These are phyloP conservation scores for Clavispora santaluciae DNA, from an alignment of 805 yeast species.

Conservation along the genomic window DNA sequence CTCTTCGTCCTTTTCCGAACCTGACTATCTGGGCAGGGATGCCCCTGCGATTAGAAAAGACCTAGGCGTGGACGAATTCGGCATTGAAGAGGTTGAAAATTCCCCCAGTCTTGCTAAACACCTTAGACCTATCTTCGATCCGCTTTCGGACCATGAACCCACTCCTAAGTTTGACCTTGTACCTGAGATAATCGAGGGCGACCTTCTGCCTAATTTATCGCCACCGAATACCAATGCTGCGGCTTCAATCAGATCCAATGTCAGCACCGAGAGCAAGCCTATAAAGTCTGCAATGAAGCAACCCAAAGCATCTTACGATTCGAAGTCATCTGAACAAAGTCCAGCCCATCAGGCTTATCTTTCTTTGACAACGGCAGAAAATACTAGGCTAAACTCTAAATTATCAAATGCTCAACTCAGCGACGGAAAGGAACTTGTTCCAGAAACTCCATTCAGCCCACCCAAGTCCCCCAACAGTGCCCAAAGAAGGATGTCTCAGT, in stretches of 20 bases:
- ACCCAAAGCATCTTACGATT: slow-evolving; percentile 21
- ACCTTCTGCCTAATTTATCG: background rate
- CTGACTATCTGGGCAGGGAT: background rate
- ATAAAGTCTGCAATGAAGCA: slow-evolving; percentile 49
- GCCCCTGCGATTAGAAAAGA: background rate
- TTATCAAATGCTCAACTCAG: slow-evolving; percentile 39
- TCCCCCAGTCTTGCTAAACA: slow-evolving; percentile 20
- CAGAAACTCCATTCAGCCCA: background rate
- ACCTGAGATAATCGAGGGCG: slow-evolving; percentile 23
- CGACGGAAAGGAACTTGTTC: slow-evolving; percentile 10
- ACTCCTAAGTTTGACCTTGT: slow-evolving; percentile 23
- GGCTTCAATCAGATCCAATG: slow-evolving; percentile 27
- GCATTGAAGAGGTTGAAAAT: slow-evolving; percentile 22
- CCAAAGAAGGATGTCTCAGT: slow-evolving; percentile 20
- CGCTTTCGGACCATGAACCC: slow-evolving; percentile 5
- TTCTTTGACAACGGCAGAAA: slow-evolving; percentile 72
- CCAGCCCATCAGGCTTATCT: slow-evolving; percentile 63
- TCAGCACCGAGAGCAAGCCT: slow-evolving; percentile 24
- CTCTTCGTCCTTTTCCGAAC: background rate
- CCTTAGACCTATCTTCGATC: slow-evolving; percentile 21
- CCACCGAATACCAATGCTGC: slow-evolving; percentile 14
- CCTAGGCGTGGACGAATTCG: slow-evolving; percentile 18
- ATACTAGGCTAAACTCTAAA: slow-evolving; percentile 67
- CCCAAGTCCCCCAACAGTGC: slow-evolving; percentile 11
- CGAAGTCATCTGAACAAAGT: slow-evolving; percentile 7